A percentile compares a stretch with the other conserved stretches of the same genome.
phyloP scores from a whole-genome alignment of 495 filamentous ascomycete species.

The Aspergillus bertholletiae region DNA sequence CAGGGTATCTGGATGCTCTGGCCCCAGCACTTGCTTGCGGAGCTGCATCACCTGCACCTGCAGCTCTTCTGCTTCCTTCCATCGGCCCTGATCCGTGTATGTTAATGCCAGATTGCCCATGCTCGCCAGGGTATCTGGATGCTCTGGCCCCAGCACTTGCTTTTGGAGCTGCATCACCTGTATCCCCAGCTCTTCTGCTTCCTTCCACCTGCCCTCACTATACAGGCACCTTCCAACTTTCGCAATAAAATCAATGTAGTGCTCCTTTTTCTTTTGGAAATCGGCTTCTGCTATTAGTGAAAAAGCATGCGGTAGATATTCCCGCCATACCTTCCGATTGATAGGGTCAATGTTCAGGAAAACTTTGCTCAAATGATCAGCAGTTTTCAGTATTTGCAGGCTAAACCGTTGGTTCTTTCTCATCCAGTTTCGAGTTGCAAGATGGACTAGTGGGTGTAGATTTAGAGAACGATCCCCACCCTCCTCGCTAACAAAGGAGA shows the following conservation, averaged over 20 bases:
- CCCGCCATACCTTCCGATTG: slow-evolving; percentile 23
- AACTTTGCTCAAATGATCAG: slow-evolving; percentile 12
- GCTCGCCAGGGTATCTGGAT: too few relatives aligned
- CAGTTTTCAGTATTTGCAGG: slow-evolving; percentile 8
- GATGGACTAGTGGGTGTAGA: slow-evolving; percentile 35
- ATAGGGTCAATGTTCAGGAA: slow-evolving; percentile 19
- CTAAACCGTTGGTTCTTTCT: slow-evolving; percentile 10
- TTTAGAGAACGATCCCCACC: not conserved
- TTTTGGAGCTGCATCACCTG: slow-evolving; percentile 7
- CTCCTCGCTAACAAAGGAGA: slow-evolving; percentile 23
- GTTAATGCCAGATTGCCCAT: slow-evolving; percentile 19
- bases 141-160: slow-evolving; percentile 21
- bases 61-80: too few relatives aligned
- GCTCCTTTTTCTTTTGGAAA: not conserved
- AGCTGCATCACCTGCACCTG: too few relatives aligned
- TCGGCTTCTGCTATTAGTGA: slow-evolving; percentile 2
- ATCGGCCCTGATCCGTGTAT: slow-evolving; percentile 12
- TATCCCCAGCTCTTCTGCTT: slow-evolving; percentile 17
- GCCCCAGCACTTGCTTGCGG: too few relatives aligned
- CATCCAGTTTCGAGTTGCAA: slow-evolving; percentile 32
- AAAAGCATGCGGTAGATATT: slow-evolving; percentile 25
- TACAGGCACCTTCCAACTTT: not conserved
- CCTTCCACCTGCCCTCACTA: too few relatives aligned
- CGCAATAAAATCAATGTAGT: not conserved
- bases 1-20: too few relatives aligned